Evolutionary conservation across 305 asterid genomes (phyloP), one percentile per base, ranked within the genome.

Genomic region (Striga hermonthica): DNA sequence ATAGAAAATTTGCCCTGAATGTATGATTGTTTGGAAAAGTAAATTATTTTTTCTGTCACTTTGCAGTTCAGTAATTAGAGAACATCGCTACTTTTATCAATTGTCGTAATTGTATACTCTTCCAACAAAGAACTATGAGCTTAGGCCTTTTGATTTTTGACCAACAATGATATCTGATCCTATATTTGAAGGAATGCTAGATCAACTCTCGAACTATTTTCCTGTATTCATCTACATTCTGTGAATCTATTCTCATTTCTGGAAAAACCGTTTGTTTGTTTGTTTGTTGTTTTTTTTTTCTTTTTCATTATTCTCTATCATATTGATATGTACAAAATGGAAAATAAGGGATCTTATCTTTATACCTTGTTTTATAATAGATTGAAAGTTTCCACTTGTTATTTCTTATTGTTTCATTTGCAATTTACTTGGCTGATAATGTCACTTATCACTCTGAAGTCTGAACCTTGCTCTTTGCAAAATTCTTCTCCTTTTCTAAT

Each of bases 391-490:
- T 14, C 12, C 37, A 66, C 9, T 47, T 57, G 47, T 28, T 47
- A 35, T 56, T 43, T 44, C 53, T 8, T 49, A 22, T 66, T 67
- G 36, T 37, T 45, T 61, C 60, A 53, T 0, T 54, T 11, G 12
- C 54, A 62, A 41, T 54, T 54, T 65, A 43, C 34, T 12, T 52
- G 56, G 67, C 62, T 65, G 57, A 39, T 64, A 43, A 12, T 4
- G 47, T 69, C 57, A 38, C 68, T 59, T 60, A 40, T 60, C 36
- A 48, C 38, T 8, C 2, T 44, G n/a, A 36, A 8, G 37, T 7
- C 58, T 9, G 34, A 39, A 55, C 72, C 74, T 40, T 38, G 35
- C 22, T 9, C 12, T 57, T 58, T 16, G 8, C 59, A 62, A 60
- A 34, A 47, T 15, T 43, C 40, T 36, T 57, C 53, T 12, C 10